Percentiles rank a stretch among this genome's conserved stretches.
Conservation (phyloP, 129 eudicot genomes). For the Scalesia atractyloides region DNA sequence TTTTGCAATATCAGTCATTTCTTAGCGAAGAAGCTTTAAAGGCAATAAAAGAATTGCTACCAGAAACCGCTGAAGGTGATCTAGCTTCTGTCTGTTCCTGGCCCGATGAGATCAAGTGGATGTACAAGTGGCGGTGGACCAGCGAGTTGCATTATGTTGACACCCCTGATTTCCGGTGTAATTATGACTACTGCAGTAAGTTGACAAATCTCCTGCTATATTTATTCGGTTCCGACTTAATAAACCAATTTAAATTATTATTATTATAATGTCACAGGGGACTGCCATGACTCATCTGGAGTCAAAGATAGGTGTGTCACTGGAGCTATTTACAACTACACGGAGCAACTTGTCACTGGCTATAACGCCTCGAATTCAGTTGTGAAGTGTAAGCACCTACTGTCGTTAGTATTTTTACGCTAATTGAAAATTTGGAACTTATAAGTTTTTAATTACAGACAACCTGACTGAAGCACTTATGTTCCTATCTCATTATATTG, state of each 20-base stretch:
- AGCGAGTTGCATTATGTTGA: slow-evolving; percentile 84
- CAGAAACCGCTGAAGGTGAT: slow-evolving; percentile 84
- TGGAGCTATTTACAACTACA: slow-evolving; percentile 95
- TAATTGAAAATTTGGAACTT: slow-evolving; percentile 26
- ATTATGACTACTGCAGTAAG: slow-evolving; percentile 91
- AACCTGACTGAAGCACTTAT: slow-evolving; percentile 98
- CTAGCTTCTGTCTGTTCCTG: slow-evolving; percentile 85
- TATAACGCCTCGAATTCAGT: slow-evolving; percentile 45
- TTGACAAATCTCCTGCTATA: slow-evolving; percentile 16
- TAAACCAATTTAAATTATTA: background rate
- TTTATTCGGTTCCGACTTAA: background rate
- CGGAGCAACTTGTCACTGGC: slow-evolving; percentile 68
- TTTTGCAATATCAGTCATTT: slow-evolving; percentile 48
- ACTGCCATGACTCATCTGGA: slow-evolving; percentile 88
- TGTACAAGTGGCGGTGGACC: slow-evolving; percentile 73
- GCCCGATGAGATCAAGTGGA: slow-evolving; percentile 66
- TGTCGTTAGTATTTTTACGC: background rate
- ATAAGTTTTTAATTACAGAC: slow-evolving; percentile 49
- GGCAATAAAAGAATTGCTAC: slow-evolving; percentile 77
- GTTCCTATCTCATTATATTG: slow-evolving; percentile 93
- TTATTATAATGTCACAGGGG: slow-evolving; percentile 51
- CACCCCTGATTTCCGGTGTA: slow-evolving; percentile 98
- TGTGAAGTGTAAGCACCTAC: slow-evolving; percentile 47
- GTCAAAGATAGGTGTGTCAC: slow-evolving; percentile 83
- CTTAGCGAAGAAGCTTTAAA: slow-evolving; percentile 68